Percentiles rank a stretch among this genome's conserved stretches.
Conservation (phyloP, 2,329 filamentous ascomycete genomes). For the Cyclaneusma minus region DNA sequence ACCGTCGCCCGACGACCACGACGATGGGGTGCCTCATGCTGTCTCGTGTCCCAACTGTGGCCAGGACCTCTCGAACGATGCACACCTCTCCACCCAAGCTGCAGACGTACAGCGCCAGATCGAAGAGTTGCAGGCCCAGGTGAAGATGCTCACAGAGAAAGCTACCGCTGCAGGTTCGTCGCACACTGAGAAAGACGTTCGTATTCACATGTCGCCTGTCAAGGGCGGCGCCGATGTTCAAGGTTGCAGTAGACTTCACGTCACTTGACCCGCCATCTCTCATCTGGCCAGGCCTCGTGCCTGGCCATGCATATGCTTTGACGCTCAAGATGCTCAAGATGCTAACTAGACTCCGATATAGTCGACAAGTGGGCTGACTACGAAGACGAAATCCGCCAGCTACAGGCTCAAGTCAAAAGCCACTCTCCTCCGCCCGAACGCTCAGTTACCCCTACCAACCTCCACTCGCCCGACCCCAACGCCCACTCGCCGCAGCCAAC, state of each 20-base stretch:
- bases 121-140: slow-evolving; percentile 54
- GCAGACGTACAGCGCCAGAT: slow-evolving; percentile 39
- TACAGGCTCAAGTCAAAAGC: slow-evolving; percentile 28
- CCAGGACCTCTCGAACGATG: slow-evolving; percentile 11
- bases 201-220: too few species aligned
- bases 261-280: too few species aligned
- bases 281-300: too few species aligned
- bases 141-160: slow-evolving; percentile 55
- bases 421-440: slow-evolving; percentile 22
- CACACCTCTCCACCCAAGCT: slow-evolving; percentile 2
- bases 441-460: slow-evolving; percentile 17
- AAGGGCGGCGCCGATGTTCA: too few species aligned
- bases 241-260: too few species aligned
- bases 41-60: slow-evolving; percentile 18
- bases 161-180: slow-evolving; percentile 42
- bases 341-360: too few species aligned
- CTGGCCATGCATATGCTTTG: too few species aligned
- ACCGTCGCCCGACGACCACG: slow-evolving; percentile 5
- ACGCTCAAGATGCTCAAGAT: too few species aligned
- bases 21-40: too few species aligned
- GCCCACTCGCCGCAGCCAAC: slow-evolving; percentile 8
- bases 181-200: not conserved
- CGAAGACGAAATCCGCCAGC: slow-evolving; percentile 56
- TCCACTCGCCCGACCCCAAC: slow-evolving; percentile 3
- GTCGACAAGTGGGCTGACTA: slow-evolving; percentile 60